Base-by-base conservation (phyloP, 352 stramenopile species). In the Phytophthora europaea region DNA sequence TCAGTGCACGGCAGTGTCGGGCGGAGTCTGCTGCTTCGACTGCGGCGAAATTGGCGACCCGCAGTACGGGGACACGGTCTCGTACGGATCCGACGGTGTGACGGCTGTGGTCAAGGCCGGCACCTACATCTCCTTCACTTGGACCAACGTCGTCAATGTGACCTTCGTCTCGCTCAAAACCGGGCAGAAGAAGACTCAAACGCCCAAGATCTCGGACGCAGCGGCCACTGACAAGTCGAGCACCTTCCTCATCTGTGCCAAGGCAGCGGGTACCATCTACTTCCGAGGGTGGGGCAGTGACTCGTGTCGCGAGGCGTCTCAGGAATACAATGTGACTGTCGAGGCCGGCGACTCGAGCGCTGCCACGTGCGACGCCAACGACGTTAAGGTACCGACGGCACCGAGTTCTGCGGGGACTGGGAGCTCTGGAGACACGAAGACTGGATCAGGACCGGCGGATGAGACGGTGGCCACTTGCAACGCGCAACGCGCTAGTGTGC, bases 21-120 rank as follows among this genome's bases (percentile, higher is more conserved):
- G 73, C 34, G 85, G 87, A 23, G 74, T 94, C 22, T 94, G 87
- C 62, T 94, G 87, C 77, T 94, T 89, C 62, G 79, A 90, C 58
- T 94, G 87, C 68, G 80, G 79, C 6, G 75, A 54, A 12, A 79
- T 85, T 36, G 81, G 81, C 12, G 65, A 75, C 6, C 76, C 76
- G 2, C 54, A 26, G 9, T 83, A 81, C 47, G 67, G 70, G 10
- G 75, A 80, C 31, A 70, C 68, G 1, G 61, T 86, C 3, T 80
- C 69, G 45, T 82, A 74, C 54, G 70, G 48, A 45, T 51, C 58
- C 5, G 81, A 94, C 61, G 87, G 87, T 38, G 73, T 83, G 2
- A 92, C 85, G 15, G 82, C 86, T 0, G 61, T 87, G 31, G 73
- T 87, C n/a, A 77, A 79, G 26, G 70, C 73, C 2, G 85, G 87